These are phyloP conservation scores for Fennellomyces sp. DNA, from an alignment of 371 early-diverging fungal species.

Conservation along the genomic window DNA sequence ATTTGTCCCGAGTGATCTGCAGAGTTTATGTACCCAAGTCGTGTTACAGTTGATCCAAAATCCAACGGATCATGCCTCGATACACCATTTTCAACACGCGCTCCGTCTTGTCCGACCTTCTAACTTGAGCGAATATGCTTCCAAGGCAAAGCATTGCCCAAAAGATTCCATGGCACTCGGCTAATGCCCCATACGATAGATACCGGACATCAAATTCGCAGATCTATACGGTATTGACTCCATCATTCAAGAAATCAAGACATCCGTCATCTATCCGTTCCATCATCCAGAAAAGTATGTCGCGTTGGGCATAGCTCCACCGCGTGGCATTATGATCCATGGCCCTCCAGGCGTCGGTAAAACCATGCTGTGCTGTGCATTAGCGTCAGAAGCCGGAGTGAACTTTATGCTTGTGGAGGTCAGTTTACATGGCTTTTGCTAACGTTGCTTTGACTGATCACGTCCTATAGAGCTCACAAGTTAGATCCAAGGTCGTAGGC, in stretches of 20 bases:
- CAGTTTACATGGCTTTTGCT: not conserved
- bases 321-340: slow-evolving; percentile 96
- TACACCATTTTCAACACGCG: slow-evolving; percentile 46
- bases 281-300: slow-evolving; percentile 84
- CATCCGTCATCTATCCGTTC: slow-evolving; percentile 79
- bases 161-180: not conserved
- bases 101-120: slow-evolving; percentile 58
- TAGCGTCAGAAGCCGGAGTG: slow-evolving; percentile 83
- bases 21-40: slow-evolving; percentile 63
- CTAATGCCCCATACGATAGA: slow-evolving; percentile 22
- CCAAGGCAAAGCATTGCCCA: too few species aligned
- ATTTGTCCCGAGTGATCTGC: slow-evolving; percentile 77
- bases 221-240: slow-evolving; percentile 73
- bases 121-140: slow-evolving; percentile 58
- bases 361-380: slow-evolving; percentile 95
- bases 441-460: not conserved
- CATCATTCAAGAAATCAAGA: slow-evolving; percentile 62
- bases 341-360: slow-evolving; percentile 99
- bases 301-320: slow-evolving; percentile 91
- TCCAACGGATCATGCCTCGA: not conserved
- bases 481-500: slow-evolving; percentile 82
- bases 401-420: slow-evolving; percentile 80
- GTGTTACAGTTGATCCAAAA: slow-evolving; percentile 44
- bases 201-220: slow-evolving; percentile 61
- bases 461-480: slow-evolving; percentile 65